Conservation (phyloP, 805 yeast genomes). For the Candida bentonensis region DNA sequence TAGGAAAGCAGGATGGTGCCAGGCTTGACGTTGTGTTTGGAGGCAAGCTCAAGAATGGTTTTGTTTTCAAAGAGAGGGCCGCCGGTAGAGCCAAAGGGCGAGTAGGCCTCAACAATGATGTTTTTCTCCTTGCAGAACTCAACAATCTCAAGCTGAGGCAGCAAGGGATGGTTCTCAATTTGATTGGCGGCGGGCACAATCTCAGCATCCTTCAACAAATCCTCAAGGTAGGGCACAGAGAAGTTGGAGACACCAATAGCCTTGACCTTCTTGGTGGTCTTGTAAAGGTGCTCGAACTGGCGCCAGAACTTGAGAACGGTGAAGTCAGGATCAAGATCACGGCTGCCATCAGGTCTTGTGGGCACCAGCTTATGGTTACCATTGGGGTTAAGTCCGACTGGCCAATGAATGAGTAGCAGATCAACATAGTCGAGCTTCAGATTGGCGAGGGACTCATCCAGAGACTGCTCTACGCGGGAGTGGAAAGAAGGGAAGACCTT, state of each 20-base stretch:
- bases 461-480: slow-evolving; percentile 32
- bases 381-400: slow-evolving; percentile 33
- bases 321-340: slow-evolving; percentile 17
- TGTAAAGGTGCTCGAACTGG: slow-evolving; percentile 43
- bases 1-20: slow-evolving; percentile 20
- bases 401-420: slow-evolving; percentile 74
- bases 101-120: slow-evolving; percentile 57
- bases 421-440: slow-evolving; percentile 67
- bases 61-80: slow-evolving; percentile 50
- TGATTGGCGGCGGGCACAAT: slow-evolving; percentile 59
- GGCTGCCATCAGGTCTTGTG: slow-evolving; percentile 20
- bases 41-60: slow-evolving; percentile 39
- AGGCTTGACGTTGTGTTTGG: slow-evolving; percentile 31
- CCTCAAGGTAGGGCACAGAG: slow-evolving; percentile 37
- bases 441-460: slow-evolving; percentile 44
- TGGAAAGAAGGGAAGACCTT: slow-evolving; percentile 34
- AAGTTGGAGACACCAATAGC: slow-evolving; percentile 73
- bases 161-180: slow-evolving; percentile 61
- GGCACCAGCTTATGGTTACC: slow-evolving; percentile 24
- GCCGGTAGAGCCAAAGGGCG: slow-evolving; percentile 46
- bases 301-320: slow-evolving; percentile 45
- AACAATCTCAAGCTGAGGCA: slow-evolving; percentile 49
- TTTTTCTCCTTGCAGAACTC: slow-evolving; percentile 38
- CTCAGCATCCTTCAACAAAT: slow-evolving; percentile 27
- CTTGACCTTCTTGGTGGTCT: slow-evolving; percentile 30